These are phyloP conservation scores for Tylopilus rubrobrunneus DNA, from an alignment of 768 basidiomycete species.

Conservation along the genomic window DNA sequence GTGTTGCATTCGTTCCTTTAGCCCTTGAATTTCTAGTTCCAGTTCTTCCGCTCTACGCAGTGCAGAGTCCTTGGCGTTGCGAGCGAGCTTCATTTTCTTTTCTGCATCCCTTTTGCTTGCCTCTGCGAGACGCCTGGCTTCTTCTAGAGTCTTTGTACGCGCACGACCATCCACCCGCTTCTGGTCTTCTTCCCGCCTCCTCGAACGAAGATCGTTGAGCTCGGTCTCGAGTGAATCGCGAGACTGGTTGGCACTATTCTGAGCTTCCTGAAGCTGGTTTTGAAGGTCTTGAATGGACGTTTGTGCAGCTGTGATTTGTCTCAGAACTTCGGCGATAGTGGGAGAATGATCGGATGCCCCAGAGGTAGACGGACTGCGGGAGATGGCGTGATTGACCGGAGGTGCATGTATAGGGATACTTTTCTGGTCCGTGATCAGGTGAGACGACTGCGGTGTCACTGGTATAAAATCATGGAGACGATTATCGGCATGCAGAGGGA, in stretches of 20 bases:
- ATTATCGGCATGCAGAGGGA: conserved; percentile 65
- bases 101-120: conserved; percentile 78
- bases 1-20: conserved; percentile 51
- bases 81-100: conserved; percentile 74
- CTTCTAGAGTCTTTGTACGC: conserved; percentile 84
- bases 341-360: conserved; percentile 57
- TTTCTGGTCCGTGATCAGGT: conserved; percentile 22
- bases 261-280: conserved; percentile 62
- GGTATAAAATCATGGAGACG: conserved; percentile 28
- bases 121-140: conserved; percentile 82
- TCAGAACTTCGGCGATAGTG: conserved; percentile 68
- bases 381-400: conserved; percentile 20
- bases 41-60: conserved; percentile 53
- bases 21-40: conserved; percentile 54
- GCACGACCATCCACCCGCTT: conserved; percentile 73
- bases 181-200: conserved; percentile 81
- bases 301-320: conserved; percentile 64
- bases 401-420: conserved; percentile 26
- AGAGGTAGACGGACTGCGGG: conserved; percentile 22
- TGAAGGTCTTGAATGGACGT: conserved; percentile 64
- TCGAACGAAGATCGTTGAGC: conserved; percentile 66
- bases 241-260: conserved; percentile 51
- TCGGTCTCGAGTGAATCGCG: conserved; percentile 67
- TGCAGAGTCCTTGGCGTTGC: conserved; percentile 59
- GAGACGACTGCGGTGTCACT: conserved; percentile 21